A percentile compares a stretch with the other conserved stretches of the same genome.
Conservation (phyloP, 78 protist species). For the Acrasis kona region DNA sequence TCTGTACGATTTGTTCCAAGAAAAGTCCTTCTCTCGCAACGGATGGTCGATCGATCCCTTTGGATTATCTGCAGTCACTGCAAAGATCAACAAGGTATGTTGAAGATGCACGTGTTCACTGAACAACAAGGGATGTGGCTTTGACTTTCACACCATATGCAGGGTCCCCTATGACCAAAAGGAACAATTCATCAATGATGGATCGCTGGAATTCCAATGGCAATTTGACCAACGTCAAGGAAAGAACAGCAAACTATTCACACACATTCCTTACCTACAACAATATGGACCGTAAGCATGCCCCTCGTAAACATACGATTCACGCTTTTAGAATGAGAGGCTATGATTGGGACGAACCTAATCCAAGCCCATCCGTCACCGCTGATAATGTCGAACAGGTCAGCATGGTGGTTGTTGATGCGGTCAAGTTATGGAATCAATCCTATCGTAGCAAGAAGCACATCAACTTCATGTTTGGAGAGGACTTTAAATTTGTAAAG, state of each 20-base stretch:
- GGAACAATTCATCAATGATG: too few relatives aligned
- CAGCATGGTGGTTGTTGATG: not conserved
- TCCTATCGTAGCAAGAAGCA: not conserved
- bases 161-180: too few relatives aligned
- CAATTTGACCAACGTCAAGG: too few relatives aligned
- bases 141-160: too few relatives aligned
- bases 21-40: not conserved
- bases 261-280: not conserved
- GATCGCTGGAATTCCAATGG: too few relatives aligned
- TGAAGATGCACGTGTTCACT: too few relatives aligned
- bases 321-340: too few relatives aligned
- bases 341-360: not conserved
- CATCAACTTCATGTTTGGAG: not conserved
- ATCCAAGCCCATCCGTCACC: too few relatives aligned
- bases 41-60: not conserved
- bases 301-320: too few relatives aligned
- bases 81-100: not conserved
- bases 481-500: constrained; percentile 14
- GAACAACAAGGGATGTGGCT: too few relatives aligned
- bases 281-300: too few relatives aligned
- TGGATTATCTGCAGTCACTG: not conserved
- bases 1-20: not conserved
- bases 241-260: not conserved
- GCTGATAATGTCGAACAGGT: too few relatives aligned
- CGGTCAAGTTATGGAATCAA: not conserved